Evolutionary conservation across 2,329 filamentous ascomycete genomes (phyloP), one percentile per base, ranked within the genome.

Genomic region (Microcyclospora pomicola): DNA sequence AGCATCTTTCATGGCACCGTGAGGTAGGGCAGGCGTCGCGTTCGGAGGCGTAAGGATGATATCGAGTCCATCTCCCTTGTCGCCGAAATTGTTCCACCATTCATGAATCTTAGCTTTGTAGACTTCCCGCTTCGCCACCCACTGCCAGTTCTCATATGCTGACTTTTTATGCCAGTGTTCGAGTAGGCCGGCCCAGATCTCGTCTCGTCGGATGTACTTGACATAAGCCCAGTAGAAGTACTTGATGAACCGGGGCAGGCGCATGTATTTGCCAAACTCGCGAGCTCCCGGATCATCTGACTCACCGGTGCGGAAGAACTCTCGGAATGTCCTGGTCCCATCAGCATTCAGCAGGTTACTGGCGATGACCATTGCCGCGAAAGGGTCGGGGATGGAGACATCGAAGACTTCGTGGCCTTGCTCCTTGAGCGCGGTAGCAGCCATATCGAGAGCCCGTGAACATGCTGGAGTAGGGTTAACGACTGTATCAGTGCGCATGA

Each of bases 151-250:
- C 60, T 93, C 78, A 43, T 72, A 75, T 1, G 80, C 79, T 9
- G 71, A 76, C 62, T 87, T 86, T 38, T 74, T 71, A 37, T 76
- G 71, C 73, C 83, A 93, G 50, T 79, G 68, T 32, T 71, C 69
- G 34, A 95, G 63, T 5, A 95, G 61, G 0, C 76, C 79, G 0
- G 86, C 85, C 82, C 85, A 93, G 35, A 87, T 61, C 1, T 65
- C 58, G 56, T 95, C 86, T 9, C 76, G 64, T 38, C 77, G 74
- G 44, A 95, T 66, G 57, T 94, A 92, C 52, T 80, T 80, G n/a
- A 91, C 79, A 72, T 82, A 95, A 5, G 86, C 72, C 56, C 86
- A 91, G 64, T 93, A 84, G n/a, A 91, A 52, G 58, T 81, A 92
- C 56, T 85, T 84, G 48, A 93, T 54, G 4, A 80, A 75, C 6